Base-by-base conservation (phyloP, 1,139 yeast species). In the Suhomyces ambrosiae region DNA sequence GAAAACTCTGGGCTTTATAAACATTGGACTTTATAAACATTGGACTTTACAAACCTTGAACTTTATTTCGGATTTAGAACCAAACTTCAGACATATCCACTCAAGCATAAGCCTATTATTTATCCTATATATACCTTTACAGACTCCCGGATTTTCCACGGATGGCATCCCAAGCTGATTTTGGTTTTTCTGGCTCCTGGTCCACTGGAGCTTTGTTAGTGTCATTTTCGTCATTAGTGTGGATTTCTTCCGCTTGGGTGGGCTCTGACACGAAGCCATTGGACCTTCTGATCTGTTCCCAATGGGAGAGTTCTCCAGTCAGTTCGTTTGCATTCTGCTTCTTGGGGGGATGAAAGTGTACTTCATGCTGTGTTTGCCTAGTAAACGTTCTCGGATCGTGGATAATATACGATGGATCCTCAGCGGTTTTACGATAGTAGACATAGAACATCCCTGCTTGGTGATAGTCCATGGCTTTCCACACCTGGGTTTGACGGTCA, bases 381-480 rank as follows among this genome's bases (percentile, higher is more conserved):
- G 62, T 60, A 36, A 54, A 55, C 0, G 51, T 52, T 38, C 72
- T 52, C 2, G 75, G 76, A 40, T 71, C 74, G 31, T 61, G 60
- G 33, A 69, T 49, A 3, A 65, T 62, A 41, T 51, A 61, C 30
- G 58, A 52, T 3, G 71, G 64, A 41, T 71, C 71, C 10, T 55
- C 53, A 5, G 65, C 53, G 2, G 73, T 54, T 38, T 60, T 58
- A 25, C 55, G 47, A 48, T 58, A 71, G 51, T 71, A 71, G 16
- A 68, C 44, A 38, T 56, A 65, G 45, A 64, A 70, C 33, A 66
- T 48, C 3, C 68, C 61, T 3, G 67, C 56, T 32, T 63, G 71
- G 37, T 61, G 67, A 32, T 59, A 60, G 32, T 65, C 70, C 61
- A 71, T 61, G 6, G 66, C 43, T 39, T 58, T 58, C 76, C 76